A percentile compares a stretch with the other conserved stretches of the same genome.
Evolutionary conservation across 371 early-diverging fungal genomes (phyloP).

Genomic region (Lichtheimia ornata): DNA sequence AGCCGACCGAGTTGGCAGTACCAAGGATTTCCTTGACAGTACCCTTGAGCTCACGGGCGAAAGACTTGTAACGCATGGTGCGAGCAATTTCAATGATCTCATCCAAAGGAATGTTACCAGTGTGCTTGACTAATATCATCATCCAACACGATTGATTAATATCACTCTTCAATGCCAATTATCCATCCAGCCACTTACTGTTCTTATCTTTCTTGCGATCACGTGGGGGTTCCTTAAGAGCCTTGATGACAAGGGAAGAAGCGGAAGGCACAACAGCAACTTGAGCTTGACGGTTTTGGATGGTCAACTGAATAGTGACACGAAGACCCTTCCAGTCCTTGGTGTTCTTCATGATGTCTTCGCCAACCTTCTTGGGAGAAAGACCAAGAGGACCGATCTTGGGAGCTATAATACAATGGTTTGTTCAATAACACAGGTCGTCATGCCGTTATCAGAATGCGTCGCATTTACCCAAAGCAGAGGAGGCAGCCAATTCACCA

Average conservation of each 20-base stretch:
- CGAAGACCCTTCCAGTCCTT: slow-evolving; percentile 98
- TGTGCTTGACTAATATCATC: slow-evolving; percentile 78
- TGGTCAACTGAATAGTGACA: slow-evolving; percentile 97
- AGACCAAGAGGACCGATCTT: slow-evolving; percentile 99
- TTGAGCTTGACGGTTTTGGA: slow-evolving; percentile 99
- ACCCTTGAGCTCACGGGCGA: slow-evolving; percentile 86
- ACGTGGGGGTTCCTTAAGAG: slow-evolving; percentile 98
- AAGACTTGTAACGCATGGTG: slow-evolving; percentile 93
- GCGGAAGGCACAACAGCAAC: slow-evolving; percentile 98
- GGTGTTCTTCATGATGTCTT: slow-evolving; percentile 99
- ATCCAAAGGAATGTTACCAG: slow-evolving; percentile 88
- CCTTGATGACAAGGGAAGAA: slow-evolving; percentile 97
- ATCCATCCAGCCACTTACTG: slow-evolving; percentile 49
- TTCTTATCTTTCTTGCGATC: slow-evolving; percentile 99
- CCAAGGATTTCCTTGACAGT: slow-evolving; percentile 99
- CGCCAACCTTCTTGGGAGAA: slow-evolving; percentile 99
- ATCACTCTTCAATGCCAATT: slow-evolving; percentile 1
- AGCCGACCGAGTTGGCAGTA: slow-evolving; percentile 95
- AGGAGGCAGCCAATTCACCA: slow-evolving; percentile 99
- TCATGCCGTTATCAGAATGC: no score
- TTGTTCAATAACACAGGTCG: neutral
- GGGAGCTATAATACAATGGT: slow-evolving; percentile 53
- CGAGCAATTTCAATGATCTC: slow-evolving; percentile 98
- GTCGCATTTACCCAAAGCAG: slow-evolving; percentile 90
- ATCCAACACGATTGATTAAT: slow-evolving; percentile 14